Conservation (phyloP, 768 basidiomycete species). For the Rubroboletus satanas region DNA sequence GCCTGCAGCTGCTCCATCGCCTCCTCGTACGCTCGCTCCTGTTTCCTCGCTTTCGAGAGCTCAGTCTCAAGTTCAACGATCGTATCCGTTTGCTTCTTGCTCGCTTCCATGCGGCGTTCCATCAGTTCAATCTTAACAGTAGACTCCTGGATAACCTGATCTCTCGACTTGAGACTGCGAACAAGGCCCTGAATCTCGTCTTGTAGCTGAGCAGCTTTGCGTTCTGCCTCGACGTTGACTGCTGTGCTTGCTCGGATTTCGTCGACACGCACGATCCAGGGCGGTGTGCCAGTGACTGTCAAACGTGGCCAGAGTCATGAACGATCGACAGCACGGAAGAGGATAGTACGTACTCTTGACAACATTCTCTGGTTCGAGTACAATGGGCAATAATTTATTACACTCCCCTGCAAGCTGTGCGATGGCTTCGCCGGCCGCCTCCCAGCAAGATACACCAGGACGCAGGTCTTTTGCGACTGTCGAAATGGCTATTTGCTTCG, state of each 20-base stretch:
- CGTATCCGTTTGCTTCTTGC: conserved; percentile 85
- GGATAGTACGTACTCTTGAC: conserved; percentile 58
- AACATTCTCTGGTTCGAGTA: conserved; percentile 72
- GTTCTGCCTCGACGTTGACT: conserved; percentile 89
- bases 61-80: conserved; percentile 80
- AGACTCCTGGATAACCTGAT: conserved; percentile 86
- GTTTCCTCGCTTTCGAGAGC: conserved; percentile 75
- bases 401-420: conserved; percentile 68
- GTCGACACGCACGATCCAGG: conserved; percentile 80
- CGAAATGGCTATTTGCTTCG: conserved; percentile 67
- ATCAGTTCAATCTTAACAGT: conserved; percentile 92
- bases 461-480: conserved; percentile 67
- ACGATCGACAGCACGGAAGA: not conserved
- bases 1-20: conserved; percentile 91
- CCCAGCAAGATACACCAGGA: conserved; percentile 69
- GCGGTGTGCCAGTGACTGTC: conserved; percentile 68
- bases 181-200: conserved; percentile 89
- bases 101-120: conserved; percentile 88
- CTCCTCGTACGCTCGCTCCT: conserved; percentile 87
- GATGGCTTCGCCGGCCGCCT: conserved; percentile 68
- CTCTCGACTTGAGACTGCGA: conserved; percentile 80
- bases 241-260: conserved; percentile 81
- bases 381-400: conserved; percentile 62
- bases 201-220: conserved; percentile 76
- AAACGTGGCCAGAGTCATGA: not conserved